Evolutionary conservation across 1,284 basidiomycete species (phyloP).

Genomic region (Pyrrhoderma noxium): DNA sequence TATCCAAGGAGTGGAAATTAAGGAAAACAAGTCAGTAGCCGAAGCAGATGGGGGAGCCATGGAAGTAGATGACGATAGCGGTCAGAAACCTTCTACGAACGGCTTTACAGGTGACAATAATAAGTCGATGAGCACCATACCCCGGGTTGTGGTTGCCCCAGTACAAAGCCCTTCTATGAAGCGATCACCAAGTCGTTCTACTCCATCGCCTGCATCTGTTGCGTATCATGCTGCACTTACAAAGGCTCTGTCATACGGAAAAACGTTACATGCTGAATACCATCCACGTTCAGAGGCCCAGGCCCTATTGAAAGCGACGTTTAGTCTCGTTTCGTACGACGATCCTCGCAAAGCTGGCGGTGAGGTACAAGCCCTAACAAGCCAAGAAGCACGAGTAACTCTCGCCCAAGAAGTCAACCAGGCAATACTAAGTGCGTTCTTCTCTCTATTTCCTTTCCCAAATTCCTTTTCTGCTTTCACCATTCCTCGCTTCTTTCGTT

Average conservation of each 20-base stretch:
- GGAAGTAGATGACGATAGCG: slow-evolving; percentile 42
- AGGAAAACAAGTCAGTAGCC: slow-evolving; percentile 26
- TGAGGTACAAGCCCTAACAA: slow-evolving; percentile 55
- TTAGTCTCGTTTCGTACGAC: slow-evolving; percentile 71
- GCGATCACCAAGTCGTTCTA: slow-evolving; percentile 16
- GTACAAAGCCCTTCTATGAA: slow-evolving; percentile 19
- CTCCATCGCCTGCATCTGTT: slow-evolving; percentile 25
- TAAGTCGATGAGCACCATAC: slow-evolving; percentile 23
- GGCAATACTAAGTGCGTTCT: slow-evolving; percentile 65
- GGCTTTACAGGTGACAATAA: slow-evolving; percentile 22
- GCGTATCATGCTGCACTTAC: slow-evolving; percentile 53
- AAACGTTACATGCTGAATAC: slow-evolving; percentile 50
- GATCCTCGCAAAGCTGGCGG: slow-evolving; percentile 62
- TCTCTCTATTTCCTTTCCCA: not conserved
- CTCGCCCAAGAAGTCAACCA: slow-evolving; percentile 74
- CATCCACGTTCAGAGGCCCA: slow-evolving; percentile 57
- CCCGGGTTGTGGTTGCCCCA: slow-evolving; percentile 21
- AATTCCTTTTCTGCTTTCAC: too few relatives aligned
- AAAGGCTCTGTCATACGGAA: slow-evolving; percentile 62
- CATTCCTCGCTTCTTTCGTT: too few relatives aligned
- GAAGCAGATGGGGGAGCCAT: slow-evolving; percentile 27
- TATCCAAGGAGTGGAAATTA: too few relatives aligned
- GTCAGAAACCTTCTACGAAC: slow-evolving; percentile 13
- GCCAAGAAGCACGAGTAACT: slow-evolving; percentile 53
- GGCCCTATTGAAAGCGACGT: slow-evolving; percentile 60